Evolutionary conservation across 345 rosid species (phyloP).

Genomic region (Rubroshorea leprosula): DNA sequence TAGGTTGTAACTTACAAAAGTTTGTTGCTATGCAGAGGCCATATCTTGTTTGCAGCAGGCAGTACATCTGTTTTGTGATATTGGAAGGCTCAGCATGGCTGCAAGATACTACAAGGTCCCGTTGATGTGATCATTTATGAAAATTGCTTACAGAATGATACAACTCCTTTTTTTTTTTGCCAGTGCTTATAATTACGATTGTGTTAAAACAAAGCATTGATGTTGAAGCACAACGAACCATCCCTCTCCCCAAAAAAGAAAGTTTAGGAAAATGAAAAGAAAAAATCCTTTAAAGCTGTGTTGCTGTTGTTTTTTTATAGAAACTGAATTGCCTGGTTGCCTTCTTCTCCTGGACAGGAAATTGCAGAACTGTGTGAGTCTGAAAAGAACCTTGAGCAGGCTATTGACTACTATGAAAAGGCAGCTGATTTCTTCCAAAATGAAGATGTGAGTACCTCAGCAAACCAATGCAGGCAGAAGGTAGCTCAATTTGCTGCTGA

Average conservation of each 20-base stretch:
- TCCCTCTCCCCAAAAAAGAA: too few relatives aligned
- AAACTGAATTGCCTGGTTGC: too few relatives aligned
- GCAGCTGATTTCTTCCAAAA: constrained; percentile 78
- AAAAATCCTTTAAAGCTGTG: too few relatives aligned
- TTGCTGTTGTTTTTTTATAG: too few relatives aligned
- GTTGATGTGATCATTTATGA: background rate
- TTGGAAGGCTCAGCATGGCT: constrained; percentile 97
- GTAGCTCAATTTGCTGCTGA: constrained; percentile 95
- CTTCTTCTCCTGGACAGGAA: constrained; percentile 41
- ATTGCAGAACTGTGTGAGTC: constrained; percentile 73
- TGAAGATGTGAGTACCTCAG: constrained; percentile 87
- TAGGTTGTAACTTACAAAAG: background rate
- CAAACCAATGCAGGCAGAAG: constrained; percentile 97
- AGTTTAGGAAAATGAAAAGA: too few relatives aligned
- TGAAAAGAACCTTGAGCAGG: constrained; percentile 55
- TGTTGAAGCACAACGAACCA: too few relatives aligned
- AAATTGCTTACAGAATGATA: constrained; percentile 2
- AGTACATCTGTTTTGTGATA: constrained; percentile 73
- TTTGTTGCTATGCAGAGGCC: constrained; percentile 54
- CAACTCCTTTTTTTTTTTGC: constrained; percentile 1
- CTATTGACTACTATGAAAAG: constrained; percentile 61
- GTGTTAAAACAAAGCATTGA: background rate
- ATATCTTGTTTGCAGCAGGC: constrained; percentile 86
- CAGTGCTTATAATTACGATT: background rate
- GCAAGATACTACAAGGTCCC: constrained; percentile 92